These are phyloP conservation scores for Trypanosoma boissoni DNA, from an alignment of 208 protist species.

Conservation along the genomic window DNA sequence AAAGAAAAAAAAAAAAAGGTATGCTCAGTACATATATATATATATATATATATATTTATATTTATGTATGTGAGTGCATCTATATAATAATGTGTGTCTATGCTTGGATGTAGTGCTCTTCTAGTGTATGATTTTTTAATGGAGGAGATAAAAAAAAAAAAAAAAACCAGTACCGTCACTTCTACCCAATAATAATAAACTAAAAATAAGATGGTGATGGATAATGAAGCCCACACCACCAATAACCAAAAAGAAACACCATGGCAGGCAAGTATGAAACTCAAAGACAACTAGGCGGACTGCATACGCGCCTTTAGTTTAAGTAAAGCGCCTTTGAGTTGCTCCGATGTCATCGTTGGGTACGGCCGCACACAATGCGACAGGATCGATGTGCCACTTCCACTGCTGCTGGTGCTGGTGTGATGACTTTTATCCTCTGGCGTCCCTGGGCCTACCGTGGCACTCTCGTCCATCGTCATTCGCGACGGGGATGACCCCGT, in stretches of 20 bases:
- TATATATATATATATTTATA: conserved; percentile 1
- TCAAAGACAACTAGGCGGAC: conserved; percentile 23
- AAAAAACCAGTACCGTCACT: no score
- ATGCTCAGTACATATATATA: conserved; percentile 13
- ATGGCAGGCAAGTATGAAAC: no score
- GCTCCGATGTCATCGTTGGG: conserved; percentile 69
- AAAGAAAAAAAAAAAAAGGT: not conserved
- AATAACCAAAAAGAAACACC: no score
- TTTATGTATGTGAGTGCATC: not conserved
- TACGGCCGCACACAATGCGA: conserved; percentile 17
- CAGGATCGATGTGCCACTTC: conserved; percentile 14
- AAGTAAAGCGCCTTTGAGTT: conserved; percentile 60
- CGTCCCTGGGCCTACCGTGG: not conserved
- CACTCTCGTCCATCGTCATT: not conserved
- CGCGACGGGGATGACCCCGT: not conserved
- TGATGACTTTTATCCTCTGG: not conserved
- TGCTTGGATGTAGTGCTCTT: no score
- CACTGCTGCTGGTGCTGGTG: conserved; percentile 1
- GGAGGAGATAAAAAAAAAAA: conserved; percentile 14
- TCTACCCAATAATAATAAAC: no score
- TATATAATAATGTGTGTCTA: conserved; percentile 1
- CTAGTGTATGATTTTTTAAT: no score
- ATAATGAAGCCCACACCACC: no score
- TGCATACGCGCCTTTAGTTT: conserved; percentile 55
- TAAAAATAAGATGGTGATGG: no score